Percentiles rank a stretch among this genome's conserved stretches.
phyloP scores from a whole-genome alignment of 2,329 filamentous ascomycete genomes.

The Fusarium musae region DNA sequence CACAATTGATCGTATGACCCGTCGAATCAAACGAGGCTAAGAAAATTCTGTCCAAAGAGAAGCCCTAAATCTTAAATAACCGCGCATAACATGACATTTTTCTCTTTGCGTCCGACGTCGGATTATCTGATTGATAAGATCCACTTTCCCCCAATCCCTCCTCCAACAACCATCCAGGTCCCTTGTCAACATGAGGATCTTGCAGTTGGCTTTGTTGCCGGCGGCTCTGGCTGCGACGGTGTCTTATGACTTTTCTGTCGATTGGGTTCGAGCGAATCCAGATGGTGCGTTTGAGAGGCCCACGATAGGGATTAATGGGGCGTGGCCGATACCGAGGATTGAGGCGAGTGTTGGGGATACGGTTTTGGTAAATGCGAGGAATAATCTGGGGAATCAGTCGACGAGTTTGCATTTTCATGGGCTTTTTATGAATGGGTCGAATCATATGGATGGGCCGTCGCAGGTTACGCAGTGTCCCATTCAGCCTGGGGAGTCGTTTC shows the following conservation, averaged over 20 bases:
- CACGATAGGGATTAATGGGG: slow-evolving; percentile 80
- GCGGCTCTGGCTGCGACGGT: slow-evolving; percentile 55
- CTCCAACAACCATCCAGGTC: not conserved
- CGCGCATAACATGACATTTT: slow-evolving; percentile 2
- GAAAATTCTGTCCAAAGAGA: slow-evolving; percentile 25
- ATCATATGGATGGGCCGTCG: slow-evolving; percentile 76
- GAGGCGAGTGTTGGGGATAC: slow-evolving; percentile 71
- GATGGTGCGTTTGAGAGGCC: slow-evolving; percentile 73
- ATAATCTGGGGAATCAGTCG: slow-evolving; percentile 69
- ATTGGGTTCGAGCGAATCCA: slow-evolving; percentile 78
- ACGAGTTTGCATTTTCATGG: slow-evolving; percentile 79
- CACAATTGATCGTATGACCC: slow-evolving; percentile 25
- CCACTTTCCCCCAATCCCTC: not conserved
- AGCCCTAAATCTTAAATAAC: not conserved
- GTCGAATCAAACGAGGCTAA: slow-evolving; percentile 23
- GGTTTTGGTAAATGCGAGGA: slow-evolving; percentile 67
- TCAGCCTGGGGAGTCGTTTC: slow-evolving; percentile 70
- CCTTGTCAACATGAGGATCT: slow-evolving; percentile 15
- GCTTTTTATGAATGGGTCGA: slow-evolving; percentile 73
- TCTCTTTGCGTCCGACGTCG: slow-evolving; percentile 9
- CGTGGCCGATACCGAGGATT: slow-evolving; percentile 79
- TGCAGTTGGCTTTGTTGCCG: slow-evolving; percentile 7
- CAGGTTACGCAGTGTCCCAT: slow-evolving; percentile 76
- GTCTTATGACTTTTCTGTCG: slow-evolving; percentile 74
- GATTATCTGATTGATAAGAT: slow-evolving; percentile 37